phyloP scores from a whole-genome alignment of 208 protist species.

The Leishmania lainsoni region DNA sequence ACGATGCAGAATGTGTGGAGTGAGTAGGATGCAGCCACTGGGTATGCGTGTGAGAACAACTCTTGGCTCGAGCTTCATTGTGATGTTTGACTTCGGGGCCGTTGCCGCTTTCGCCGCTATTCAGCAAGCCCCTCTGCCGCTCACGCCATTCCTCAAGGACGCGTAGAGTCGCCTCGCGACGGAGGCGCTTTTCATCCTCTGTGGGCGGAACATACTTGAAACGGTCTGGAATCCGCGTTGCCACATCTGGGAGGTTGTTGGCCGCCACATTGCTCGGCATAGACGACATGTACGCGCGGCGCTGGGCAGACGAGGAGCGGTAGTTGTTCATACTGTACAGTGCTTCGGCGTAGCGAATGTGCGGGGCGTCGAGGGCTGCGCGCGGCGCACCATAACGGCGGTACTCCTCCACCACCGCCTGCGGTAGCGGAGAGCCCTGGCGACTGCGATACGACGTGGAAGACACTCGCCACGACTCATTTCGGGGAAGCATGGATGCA shows the following conservation, averaged over 20 bases:
- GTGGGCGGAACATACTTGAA: constrained; percentile 59
- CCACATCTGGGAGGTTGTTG: constrained; percentile 15
- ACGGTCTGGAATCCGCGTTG: constrained; percentile 50
- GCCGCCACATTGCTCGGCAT: not conserved
- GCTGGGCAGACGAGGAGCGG: constrained; percentile 8
- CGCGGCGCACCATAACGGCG: constrained; percentile 22
- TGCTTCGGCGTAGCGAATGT: constrained; percentile 36
- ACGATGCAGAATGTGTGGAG: not conserved
- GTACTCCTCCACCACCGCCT: constrained; percentile 13
- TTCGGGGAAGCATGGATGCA: not conserved
- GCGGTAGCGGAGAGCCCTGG: constrained; percentile 24
- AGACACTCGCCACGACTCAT: not conserved
- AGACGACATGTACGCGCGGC: constrained; percentile 8
- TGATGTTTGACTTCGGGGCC: not conserved
- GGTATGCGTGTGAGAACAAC: constrained; percentile 2
- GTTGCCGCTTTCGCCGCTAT: not conserved
- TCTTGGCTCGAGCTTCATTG: constrained; percentile 13
- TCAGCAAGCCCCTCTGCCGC: constrained; percentile 8
- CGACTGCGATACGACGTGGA: constrained; percentile 9
- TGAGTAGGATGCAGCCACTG: constrained; percentile 3
- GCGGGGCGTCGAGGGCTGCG: constrained; percentile 26
- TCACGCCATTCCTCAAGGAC: constrained; percentile 25
- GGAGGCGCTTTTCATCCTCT: constrained; percentile 23
- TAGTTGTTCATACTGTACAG: constrained; percentile 12
- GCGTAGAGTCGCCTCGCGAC: constrained; percentile 25